Conservation (phyloP, 2,329 filamentous ascomycete genomes). For the Sclerotinia subarctica region DNA sequence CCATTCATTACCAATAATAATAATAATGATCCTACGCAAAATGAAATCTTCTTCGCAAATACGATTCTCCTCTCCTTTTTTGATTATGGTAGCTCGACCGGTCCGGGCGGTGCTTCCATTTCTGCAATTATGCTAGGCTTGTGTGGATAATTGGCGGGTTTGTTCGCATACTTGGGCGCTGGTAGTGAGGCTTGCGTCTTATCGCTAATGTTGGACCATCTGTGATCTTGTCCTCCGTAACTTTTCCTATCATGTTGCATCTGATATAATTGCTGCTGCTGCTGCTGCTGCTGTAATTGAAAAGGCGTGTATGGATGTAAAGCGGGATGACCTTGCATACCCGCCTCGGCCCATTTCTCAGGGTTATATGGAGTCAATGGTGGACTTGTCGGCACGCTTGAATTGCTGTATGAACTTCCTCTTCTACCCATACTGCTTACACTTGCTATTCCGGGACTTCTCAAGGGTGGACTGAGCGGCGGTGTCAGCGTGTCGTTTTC, state of each 20-base stretch:
- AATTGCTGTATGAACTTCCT: constrained; percentile 9
- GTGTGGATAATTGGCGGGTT: constrained; percentile 3
- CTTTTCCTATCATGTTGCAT: constrained; percentile 10
- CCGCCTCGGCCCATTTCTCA: constrained; percentile 17
- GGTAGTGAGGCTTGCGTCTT: not conserved
- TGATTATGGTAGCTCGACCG: constrained; percentile 12
- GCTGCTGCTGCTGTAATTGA: constrained; percentile 8
- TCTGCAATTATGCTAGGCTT: constrained; percentile 7
- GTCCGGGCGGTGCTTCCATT: constrained; percentile 14
- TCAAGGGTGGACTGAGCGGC: constrained; percentile 9
- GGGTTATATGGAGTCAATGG: constrained; percentile 16
- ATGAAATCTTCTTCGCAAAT: no score
- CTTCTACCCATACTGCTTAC: constrained; percentile 6
- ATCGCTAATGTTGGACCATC: constrained; percentile 13
- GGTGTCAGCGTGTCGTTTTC: not conserved
- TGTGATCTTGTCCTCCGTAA: constrained; percentile 1
- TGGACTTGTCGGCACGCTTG: not conserved
- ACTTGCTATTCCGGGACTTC: constrained; percentile 6
- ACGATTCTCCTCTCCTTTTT: not conserved
- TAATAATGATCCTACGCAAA: not conserved
- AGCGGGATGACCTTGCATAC: not conserved
- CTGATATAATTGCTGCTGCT: constrained; percentile 1
- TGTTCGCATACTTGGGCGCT: not conserved
- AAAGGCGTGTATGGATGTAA: not conserved
- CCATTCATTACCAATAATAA: not conserved